Evolutionary conservation across 768 basidiomycete species (phyloP).

Genomic region (Clitopilus passeckerianus): DNA sequence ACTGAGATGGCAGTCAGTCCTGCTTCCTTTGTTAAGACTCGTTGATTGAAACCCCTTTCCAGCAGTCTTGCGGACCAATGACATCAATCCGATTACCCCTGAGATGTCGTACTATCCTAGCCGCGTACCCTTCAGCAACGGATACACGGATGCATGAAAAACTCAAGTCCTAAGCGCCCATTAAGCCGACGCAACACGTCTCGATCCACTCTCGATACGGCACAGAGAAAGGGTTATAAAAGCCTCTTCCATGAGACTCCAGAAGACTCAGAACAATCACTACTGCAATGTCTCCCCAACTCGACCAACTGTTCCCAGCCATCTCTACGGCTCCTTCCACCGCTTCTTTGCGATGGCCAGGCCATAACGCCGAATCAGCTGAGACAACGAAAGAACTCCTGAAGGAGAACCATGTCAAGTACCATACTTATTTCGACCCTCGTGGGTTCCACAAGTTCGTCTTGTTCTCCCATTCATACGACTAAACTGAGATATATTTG

Average conservation of each 20-base stretch:
- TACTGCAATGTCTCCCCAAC: not conserved
- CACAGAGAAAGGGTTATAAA: too few species aligned
- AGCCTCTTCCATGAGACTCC: too few species aligned
- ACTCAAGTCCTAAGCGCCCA: not conserved
- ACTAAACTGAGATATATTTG: conserved; percentile 5
- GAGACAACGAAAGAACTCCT: conserved; percentile 23
- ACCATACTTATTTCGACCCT: conserved; percentile 46
- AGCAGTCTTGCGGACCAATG: not conserved
- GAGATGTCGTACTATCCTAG: not conserved
- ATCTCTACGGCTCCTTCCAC: conserved; percentile 11
- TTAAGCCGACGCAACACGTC: not conserved
- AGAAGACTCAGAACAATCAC: not conserved
- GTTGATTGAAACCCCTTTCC: not conserved
- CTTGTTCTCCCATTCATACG: conserved; percentile 1
- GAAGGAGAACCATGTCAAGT: conserved; percentile 41
- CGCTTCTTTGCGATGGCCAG: conserved; percentile 20
- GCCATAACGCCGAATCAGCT: conserved; percentile 27
- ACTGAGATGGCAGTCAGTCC: too few species aligned
- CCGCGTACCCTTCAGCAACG: not conserved
- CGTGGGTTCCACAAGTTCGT: conserved; percentile 46
- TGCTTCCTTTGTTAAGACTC: not conserved
- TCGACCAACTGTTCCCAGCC: not conserved
- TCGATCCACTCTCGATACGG: not conserved
- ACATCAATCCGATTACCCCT: not conserved
- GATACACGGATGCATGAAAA: not conserved